Base-by-base conservation (phyloP, 1,139 yeast genomes). In the Pichia sp. region DNA sequence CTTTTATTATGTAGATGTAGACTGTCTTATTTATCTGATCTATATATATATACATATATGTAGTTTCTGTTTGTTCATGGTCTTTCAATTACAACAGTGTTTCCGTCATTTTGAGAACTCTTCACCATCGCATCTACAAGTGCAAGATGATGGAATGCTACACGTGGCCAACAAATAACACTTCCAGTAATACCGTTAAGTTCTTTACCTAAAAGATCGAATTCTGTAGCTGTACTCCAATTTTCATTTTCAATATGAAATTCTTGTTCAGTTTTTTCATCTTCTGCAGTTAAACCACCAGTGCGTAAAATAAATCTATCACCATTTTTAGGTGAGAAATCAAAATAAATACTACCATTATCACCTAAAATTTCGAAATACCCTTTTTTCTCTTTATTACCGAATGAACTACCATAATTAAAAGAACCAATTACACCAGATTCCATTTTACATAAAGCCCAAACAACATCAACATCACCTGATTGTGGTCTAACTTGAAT, bases 91-190 rank as follows among this genome's bases (percentile, higher is more conserved):
- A 37, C 63, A 30, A 81, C 81, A 36, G 74, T 65, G 45, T 68
- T 64, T 53, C 96, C 96, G 22, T 52, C 41, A 45, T 71, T 69
- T 40, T 72, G 66, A 37, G 71, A 62, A 35, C 94, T 82, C 51
- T 83, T 82, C 39, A 90, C 66, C 51, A 87, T 85, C 36, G 96
- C 97, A 45, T 78, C 94, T 48, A 90, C 78, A 55, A 87, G 76
- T 9, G 96, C 96, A 64, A 89, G 78, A 63, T 90, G 97, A 65
- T 89, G 96, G 79, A 84, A 89, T 10, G 95, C 89, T 51, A 71
- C 74, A 51, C 76, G 80, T 24, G 96, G 95, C 20, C 80, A 71
- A 33, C 81, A 76, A 36, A 65, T 67, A 43, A 86, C 65, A 46
- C 74, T 54, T 2, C 71, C 62, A 65, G 83, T 84, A 62, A 87